phyloP scores from a whole-genome alignment of 495 filamentous ascomycete genomes.

The Haplographium delicatum region DNA sequence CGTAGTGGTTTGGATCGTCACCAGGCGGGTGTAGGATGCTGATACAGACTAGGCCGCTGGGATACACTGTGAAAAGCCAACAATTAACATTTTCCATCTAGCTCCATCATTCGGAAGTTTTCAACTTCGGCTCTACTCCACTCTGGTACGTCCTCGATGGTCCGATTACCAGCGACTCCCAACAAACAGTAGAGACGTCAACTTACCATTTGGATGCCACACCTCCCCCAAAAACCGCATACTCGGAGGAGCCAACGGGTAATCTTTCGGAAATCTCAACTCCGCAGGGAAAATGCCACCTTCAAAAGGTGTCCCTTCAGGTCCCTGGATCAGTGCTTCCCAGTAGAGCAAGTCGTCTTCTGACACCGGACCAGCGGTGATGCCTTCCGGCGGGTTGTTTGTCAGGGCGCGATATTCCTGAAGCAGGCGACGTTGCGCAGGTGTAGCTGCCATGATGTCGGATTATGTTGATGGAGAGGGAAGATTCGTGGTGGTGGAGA shows the following conservation, averaged over 20 bases:
- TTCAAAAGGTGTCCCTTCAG: conserved; percentile 93
- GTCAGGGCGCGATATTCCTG: conserved; percentile 90
- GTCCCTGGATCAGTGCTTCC: conserved; percentile 95
- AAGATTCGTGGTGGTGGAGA: not conserved
- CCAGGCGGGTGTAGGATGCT: conserved; percentile 97
- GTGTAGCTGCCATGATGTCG: conserved; percentile 36
- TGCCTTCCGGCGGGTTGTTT: conserved; percentile 75
- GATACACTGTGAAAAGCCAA: conserved; percentile 63
- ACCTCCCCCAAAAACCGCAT: conserved; percentile 93
- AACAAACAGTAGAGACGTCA: too few species aligned
- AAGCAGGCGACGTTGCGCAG: conserved; percentile 89
- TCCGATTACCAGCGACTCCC: too few species aligned
- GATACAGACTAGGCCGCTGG: conserved; percentile 89
- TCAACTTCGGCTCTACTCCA: too few species aligned
- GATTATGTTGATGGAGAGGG: not conserved
- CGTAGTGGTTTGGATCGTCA: conserved; percentile 98
- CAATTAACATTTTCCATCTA: not conserved
- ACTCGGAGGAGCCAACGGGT: conserved; percentile 84
- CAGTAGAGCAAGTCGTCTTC: conserved; percentile 96
- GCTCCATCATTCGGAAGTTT: too few species aligned
- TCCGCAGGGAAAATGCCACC: conserved; percentile 90
- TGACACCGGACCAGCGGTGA: conserved; percentile 86
- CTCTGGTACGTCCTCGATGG: too few species aligned
- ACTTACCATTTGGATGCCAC: conserved; percentile 92
- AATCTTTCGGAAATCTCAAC: conserved; percentile 92